Evolutionary conservation across 768 basidiomycete genomes (phyloP).

Genomic region (Gloeopeniophorella convolvens): DNA sequence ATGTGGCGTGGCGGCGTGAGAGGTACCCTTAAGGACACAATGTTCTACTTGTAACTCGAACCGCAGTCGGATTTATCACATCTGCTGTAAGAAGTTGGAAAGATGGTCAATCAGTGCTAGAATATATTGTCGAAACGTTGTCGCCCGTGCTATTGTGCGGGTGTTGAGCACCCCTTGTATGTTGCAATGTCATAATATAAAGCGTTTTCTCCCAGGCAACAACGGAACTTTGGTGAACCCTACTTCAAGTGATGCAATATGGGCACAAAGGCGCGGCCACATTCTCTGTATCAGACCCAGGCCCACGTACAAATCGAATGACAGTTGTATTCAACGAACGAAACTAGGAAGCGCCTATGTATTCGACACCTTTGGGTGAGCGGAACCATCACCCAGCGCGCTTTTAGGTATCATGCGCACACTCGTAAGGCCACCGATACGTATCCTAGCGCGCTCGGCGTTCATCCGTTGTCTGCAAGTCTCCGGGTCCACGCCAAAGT

Average conservation of each 20-base stretch:
- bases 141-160: neutral
- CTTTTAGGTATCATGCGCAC: constrained; percentile 16
- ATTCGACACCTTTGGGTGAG: too few species aligned
- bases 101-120: neutral
- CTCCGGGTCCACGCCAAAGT: constrained; percentile 8
- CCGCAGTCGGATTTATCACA: neutral
- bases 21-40: constrained; percentile 54
- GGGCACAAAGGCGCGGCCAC: too few species aligned
- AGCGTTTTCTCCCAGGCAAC: neutral
- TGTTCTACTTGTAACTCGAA: constrained; percentile 59
- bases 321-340: neutral
- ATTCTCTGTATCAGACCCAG: too few species aligned
- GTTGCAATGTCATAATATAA: neutral
- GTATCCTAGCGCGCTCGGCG: constrained; percentile 1
- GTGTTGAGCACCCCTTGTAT: neutral
- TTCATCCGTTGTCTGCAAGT: neutral
- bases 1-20: constrained; percentile 54
- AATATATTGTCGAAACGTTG: neutral
- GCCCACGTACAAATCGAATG: neutral
- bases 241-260: too few species aligned
- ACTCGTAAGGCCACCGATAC: constrained; percentile 14
- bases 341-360: too few species aligned
- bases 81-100: neutral
- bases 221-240: too few species aligned
- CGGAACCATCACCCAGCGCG: neutral